Conservation (phyloP, 805 yeast species). For the Candida tammaniensis region DNA sequence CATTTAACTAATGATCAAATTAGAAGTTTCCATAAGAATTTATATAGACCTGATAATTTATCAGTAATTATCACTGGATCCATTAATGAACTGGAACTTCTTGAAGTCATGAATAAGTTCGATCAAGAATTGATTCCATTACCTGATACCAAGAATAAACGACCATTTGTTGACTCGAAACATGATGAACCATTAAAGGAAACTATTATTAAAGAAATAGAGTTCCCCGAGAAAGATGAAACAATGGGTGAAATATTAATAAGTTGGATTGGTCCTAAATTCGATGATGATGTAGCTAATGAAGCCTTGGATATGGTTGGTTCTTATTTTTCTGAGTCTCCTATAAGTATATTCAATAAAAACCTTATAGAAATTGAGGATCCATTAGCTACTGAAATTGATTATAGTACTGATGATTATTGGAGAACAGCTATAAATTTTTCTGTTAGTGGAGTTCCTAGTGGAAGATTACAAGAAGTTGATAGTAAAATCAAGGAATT, state of each 20-base stretch:
- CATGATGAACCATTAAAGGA: constrained; percentile 42
- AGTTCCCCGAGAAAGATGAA: constrained; percentile 89
- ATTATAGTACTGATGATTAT: constrained; percentile 72
- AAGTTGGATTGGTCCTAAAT: constrained; percentile 80
- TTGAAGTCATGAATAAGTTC: constrained; percentile 56
- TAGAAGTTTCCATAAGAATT: constrained; percentile 63
- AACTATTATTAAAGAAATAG: constrained; percentile 48
- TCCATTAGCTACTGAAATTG: constrained; percentile 74
- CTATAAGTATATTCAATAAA: constrained; percentile 72
- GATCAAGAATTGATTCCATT: constrained; percentile 54
- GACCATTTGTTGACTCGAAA: constrained; percentile 80
- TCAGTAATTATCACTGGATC: constrained; percentile 84
- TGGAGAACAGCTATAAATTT: constrained; percentile 57
- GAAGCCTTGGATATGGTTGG: constrained; percentile 72
- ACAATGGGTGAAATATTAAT: constrained; percentile 71
- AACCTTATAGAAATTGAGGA: constrained; percentile 75
- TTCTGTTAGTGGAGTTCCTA: constrained; percentile 71
- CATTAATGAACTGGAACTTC: constrained; percentile 70
- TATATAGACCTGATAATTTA: constrained; percentile 81
- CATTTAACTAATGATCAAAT: constrained; percentile 70
- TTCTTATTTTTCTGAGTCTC: constrained; percentile 70
- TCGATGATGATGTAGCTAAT: constrained; percentile 47
- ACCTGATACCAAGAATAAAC: constrained; percentile 31
- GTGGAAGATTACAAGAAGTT: constrained; percentile 54
- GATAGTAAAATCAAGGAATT: constrained; percentile 50